Percentiles rank a stretch among this genome's conserved stretches.
These are phyloP conservation scores for Citrus medica DNA, from an alignment of 345 rosid species.

Conservation along the genomic window DNA sequence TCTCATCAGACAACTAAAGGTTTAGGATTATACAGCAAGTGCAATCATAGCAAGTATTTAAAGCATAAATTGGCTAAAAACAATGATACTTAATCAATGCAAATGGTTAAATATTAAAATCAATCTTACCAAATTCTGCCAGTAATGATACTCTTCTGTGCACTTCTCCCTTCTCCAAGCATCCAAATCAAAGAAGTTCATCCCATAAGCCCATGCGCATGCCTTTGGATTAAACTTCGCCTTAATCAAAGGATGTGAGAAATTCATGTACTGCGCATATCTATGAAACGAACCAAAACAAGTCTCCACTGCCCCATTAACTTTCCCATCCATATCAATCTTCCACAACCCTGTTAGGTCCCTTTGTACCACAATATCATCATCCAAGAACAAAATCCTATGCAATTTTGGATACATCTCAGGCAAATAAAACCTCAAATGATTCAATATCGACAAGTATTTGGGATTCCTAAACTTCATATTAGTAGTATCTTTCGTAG, in stretches of 20 bases:
- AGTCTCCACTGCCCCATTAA: conserved; percentile 96
- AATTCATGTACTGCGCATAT: conserved; percentile 95
- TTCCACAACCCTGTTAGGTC: conserved; percentile 94
- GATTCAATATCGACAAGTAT: conserved; percentile 90
- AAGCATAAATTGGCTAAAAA: background rate
- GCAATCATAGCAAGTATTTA: background rate
- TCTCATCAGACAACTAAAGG: background rate
- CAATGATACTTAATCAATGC: background rate
- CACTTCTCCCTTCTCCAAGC: conserved; percentile 99
- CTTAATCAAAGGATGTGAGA: conserved; percentile 93
- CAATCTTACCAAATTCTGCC: conserved; percentile 85
- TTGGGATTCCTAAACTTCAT: conserved; percentile 99
- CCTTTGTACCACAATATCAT: conserved; percentile 95
- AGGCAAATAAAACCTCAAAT: conserved; percentile 89
- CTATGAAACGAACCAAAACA: conserved; percentile 98
- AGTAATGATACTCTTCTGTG: conserved; percentile 97
- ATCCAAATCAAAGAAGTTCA: conserved; percentile 99
- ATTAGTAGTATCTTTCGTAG: conserved; percentile 84
- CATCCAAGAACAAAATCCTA: conserved; percentile 85
- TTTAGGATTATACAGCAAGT: background rate
- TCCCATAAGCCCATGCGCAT: conserved; percentile 98
- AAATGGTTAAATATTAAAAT: conserved; percentile 4
- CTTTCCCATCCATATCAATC: conserved; percentile 97
- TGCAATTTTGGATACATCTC: conserved; percentile 94
- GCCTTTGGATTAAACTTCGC: conserved; percentile 97